Evolutionary conservation across 2,329 filamentous ascomycete genomes (phyloP), one percentile per base, ranked within the genome.

Genomic region (Dryadomyces sulphureus): DNA sequence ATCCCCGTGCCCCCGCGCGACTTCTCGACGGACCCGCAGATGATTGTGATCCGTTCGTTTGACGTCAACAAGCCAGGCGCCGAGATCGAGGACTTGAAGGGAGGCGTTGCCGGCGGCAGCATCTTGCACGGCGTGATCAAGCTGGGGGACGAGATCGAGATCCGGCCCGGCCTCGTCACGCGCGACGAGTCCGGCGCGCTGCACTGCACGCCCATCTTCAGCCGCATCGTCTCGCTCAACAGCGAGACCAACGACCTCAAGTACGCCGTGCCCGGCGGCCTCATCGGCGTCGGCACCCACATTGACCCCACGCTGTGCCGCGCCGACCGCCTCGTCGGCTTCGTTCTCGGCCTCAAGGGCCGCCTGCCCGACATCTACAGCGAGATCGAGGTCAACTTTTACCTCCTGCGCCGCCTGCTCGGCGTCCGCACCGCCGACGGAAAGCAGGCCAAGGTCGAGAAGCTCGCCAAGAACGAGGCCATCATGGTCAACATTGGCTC

Each of bases 401-500:
- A 96, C 76, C 76, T 98, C 51, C 81, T 98, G 52, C 84, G 90
- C 58, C 79, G 92, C 57, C 75, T 98, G 52, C 78, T 98, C 48
- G 92, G 92, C 79, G 92, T 98, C 59, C 89, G 93, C 70, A 94
- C 92, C 41, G 88, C 90, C 52, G 92, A 98, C 56, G 92, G 92
- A 63, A 98, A 98, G 75, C 92, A 96, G 69, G 90, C 90, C 60
- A 98, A 98, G 81, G 92, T 98, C 55, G 88, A 89, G 57, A 98
- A 98, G 73, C 75, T 98, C 54, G 74, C 88, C 48, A 98, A 96
- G 80, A 95, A 94, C 68, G 92, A 98, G 66, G 88, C 96, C 59
- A 82, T 98, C 66, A 96, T 98, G 92, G 92, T 98, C 54, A 98
- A 98, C 73, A 98, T 98, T 62, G 92, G 92, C 51, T 94, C 87